Evolutionary conservation across 371 early-diverging fungal genomes (phyloP), one percentile per base, ranked within the genome.

Genomic region (Actinomortierella ambigua): DNA sequence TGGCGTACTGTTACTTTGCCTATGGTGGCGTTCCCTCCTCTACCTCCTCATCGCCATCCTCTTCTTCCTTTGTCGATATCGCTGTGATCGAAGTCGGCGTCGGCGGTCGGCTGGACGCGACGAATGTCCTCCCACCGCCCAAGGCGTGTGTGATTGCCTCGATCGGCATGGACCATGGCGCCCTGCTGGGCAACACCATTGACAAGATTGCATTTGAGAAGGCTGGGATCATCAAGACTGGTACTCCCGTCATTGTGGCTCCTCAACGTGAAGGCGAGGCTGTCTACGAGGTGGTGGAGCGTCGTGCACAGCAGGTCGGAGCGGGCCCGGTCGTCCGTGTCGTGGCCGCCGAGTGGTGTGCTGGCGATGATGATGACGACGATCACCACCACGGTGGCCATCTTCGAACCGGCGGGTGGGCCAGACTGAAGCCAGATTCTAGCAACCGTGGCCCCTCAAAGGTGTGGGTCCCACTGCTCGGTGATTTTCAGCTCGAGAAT

Each of bases 191-290:
- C 3, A 79, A 88, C 57, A 93, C 90, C 0, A 81, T 94, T 43
- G 84, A 82, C 50, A 70, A 88, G 55, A 95, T 98, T 65, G 95
- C 96, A 8, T 90, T 89, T 87, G 93, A 98, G 69, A 98, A 97
- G 69, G 91, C 92, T 20, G 96, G 97, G 0, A 96, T 97, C 50
- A 88, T 94, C 65, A 95, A 96, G 79, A 47, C 75, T 1, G 59
- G 58, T 13, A 78, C 79, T 40, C 80, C 80, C 2, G 86, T 78
- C 3, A 81, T 89, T 1, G 75, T 87, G 40, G 77, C 83, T 2
- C 82, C 83, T 9, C 87, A 87, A 55, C 61, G 76, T 1, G 75
- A 83, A 47, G 48, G 59, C 9, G 53, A 61, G 24, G 57, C n/a
- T 29, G 85, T 80, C 0, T 46, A 77, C 44, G 42, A 75, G 7